Conservation (phyloP, 148 eudicot genomes). For the Amaranthus cruentus region DNA sequence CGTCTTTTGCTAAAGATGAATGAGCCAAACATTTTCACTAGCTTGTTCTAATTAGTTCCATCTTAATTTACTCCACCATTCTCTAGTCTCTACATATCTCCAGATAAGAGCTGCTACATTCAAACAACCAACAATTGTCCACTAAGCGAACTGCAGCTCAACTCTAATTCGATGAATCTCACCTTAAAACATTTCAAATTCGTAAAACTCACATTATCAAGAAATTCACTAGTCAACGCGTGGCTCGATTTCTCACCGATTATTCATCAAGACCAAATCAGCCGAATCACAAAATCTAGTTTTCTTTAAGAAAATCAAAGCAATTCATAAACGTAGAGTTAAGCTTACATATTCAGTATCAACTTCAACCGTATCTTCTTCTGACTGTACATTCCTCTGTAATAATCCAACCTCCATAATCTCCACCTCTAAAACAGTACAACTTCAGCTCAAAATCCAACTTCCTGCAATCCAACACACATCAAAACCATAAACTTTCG, state of each 20-base stretch:
- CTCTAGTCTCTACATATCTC: not conserved
- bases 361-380: conserved; percentile 40
- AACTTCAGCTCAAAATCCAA: conserved; percentile 6
- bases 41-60: not conserved
- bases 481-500: not conserved
- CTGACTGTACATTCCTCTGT: conserved; percentile 32
- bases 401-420: conserved; percentile 56
- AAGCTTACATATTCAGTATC: conserved; percentile 38
- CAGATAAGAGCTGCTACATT: not conserved
- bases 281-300: not conserved
- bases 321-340: not conserved
- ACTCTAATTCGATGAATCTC: too few species aligned
- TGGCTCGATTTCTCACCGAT: not conserved
- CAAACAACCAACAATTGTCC: not conserved
- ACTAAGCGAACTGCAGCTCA: not conserved
- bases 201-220: too few species aligned
- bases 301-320: not conserved
- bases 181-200: too few species aligned
- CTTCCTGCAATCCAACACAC: not conserved
- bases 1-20: not conserved
- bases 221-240: too few species aligned
- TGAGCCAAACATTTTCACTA: not conserved
- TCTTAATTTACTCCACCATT: not conserved
- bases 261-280: not conserved
- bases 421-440: not conserved